Percentiles rank a stretch among this genome's conserved stretches.
These are phyloP conservation scores for Echeveria elegans DNA, from an alignment of 164 flowering plant genomes.

Conservation along the genomic window DNA sequence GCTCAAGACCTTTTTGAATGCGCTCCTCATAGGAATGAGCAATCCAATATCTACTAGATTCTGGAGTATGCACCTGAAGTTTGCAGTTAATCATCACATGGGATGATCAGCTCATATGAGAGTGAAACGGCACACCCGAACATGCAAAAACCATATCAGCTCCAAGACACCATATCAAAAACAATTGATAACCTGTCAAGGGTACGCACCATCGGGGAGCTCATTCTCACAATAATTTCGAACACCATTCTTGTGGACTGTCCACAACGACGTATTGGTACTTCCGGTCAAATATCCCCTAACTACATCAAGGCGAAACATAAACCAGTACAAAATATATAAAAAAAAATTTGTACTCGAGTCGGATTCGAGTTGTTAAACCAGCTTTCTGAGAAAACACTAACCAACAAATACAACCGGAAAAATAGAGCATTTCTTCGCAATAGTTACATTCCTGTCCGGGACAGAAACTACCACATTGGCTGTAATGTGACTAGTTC, in stretches of 20 bases:
- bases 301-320: conserved; percentile 31
- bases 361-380: neutral
- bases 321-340: neutral
- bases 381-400: conserved; percentile 14
- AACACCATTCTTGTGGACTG: conserved; percentile 81
- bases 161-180: no score
- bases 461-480: conserved; percentile 76
- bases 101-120: neutral
- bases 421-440: conserved; percentile 86
- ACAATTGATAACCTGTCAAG: neutral
- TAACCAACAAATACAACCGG: conserved; percentile 98
- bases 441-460: conserved; percentile 87
- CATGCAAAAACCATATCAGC: no score
- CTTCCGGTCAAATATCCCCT: conserved; percentile 95
- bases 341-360: neutral
- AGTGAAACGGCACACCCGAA: neutral
- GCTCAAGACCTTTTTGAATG: conserved; percentile 68
- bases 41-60: conserved; percentile 98
- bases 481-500: conserved; percentile 57
- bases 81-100: neutral
- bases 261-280: conserved; percentile 95
- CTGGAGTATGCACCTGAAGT: conserved; percentile 95
- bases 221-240: conserved; percentile 89
- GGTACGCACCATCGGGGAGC: conserved; percentile 67
- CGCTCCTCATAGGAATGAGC: conserved; percentile 70